Evolutionary conservation across 768 basidiomycete species (phyloP).

Genomic region (Tulasnella sp.): DNA sequence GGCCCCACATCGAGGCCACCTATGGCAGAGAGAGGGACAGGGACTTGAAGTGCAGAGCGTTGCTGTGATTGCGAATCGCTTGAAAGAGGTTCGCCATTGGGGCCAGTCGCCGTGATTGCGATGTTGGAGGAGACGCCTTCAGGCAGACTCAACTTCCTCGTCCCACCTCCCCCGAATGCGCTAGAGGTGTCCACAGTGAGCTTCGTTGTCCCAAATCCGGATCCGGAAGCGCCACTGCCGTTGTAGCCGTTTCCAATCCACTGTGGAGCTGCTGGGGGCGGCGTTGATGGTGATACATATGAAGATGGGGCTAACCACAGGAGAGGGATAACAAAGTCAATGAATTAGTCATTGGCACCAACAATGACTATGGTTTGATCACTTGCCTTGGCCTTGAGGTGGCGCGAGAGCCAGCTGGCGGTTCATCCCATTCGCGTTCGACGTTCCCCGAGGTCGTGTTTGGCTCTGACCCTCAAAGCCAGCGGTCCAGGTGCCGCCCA

Average conservation of each 20-base stretch:
- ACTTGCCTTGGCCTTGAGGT: background rate
- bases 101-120: no score
- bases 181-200: background rate
- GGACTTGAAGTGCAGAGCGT: no score
- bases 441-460: constrained; percentile 26
- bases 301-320: no score
- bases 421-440: constrained; percentile 17
- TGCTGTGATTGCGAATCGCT: no score
- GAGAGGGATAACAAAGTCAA: no score
- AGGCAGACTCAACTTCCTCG: background rate
- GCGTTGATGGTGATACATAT: background rate
- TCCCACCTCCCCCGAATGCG: background rate
- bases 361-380: no score
- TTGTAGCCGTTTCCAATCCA: background rate
- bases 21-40: no score
- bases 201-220: background rate
- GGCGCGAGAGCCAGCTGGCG: background rate
- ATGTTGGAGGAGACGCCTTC: no score
- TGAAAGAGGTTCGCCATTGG: no score
- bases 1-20: no score
- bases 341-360: no score
- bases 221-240: background rate
- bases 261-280: background rate
- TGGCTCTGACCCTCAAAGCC: background rate
- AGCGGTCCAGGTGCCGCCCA: background rate